Evolutionary conservation across 129 eudicot genomes (phyloP).

Genomic region (Smallanthus sonchifolius): DNA sequence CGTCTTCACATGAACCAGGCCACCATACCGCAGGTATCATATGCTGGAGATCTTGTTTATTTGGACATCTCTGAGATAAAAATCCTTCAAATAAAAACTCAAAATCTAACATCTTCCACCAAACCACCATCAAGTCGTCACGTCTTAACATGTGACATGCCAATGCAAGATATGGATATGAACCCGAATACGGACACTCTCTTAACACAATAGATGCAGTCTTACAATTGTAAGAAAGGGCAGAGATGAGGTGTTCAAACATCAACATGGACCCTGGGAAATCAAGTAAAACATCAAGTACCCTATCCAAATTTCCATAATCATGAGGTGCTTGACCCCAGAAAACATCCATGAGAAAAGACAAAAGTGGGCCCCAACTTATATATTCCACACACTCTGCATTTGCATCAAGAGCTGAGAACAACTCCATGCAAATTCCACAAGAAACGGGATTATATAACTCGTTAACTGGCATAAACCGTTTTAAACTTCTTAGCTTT

Average conservation of each 20-base stretch:
- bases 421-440: slow-evolving; percentile 75
- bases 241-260: slow-evolving; percentile 57
- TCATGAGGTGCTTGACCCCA: slow-evolving; percentile 84
- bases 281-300: slow-evolving; percentile 67
- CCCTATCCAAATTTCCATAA: slow-evolving; percentile 68
- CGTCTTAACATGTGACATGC: slow-evolving; percentile 80
- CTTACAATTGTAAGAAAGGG: slow-evolving; percentile 77
- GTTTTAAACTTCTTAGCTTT: slow-evolving; percentile 67
- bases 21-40: slow-evolving; percentile 98
- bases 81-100: slow-evolving; percentile 87
- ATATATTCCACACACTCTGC: slow-evolving; percentile 63
- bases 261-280: slow-evolving; percentile 55
- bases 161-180: slow-evolving; percentile 82
- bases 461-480: slow-evolving; percentile 73
- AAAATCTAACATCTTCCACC: slow-evolving; percentile 89
- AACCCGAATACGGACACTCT: slow-evolving; percentile 96
- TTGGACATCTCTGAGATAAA: slow-evolving; percentile 76
- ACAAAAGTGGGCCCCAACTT: slow-evolving; percentile 73
- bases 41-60: slow-evolving; percentile 78
- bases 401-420: slow-evolving; percentile 46
- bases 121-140: slow-evolving; percentile 74
- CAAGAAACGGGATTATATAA: slow-evolving; percentile 67
- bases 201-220: slow-evolving; percentile 60
- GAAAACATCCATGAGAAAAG: slow-evolving; percentile 70
- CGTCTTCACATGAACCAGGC: slow-evolving; percentile 94